These are phyloP conservation scores for Pelargonium myrrhifolium DNA, from an alignment of 441 rosid genomes.

Conservation along the genomic window DNA sequence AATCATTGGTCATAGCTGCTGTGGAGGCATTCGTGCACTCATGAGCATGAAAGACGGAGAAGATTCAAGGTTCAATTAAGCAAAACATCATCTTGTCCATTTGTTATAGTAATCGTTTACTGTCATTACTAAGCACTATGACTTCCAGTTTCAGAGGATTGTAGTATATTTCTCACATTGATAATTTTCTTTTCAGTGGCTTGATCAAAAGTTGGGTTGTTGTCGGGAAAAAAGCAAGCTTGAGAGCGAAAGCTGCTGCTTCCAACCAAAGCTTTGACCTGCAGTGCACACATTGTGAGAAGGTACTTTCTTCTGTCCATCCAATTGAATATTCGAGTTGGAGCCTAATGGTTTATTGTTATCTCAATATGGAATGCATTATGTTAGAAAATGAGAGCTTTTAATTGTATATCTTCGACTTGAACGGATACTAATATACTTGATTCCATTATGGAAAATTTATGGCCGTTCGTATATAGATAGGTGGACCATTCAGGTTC, in stretches of 20 bases:
- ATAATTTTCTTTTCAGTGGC: slow-evolving; percentile 41
- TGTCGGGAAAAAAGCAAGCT: slow-evolving; percentile 67
- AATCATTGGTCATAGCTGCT: slow-evolving; percentile 84
- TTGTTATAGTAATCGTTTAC: background rate
- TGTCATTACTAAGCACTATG: background rate
- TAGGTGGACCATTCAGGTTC: too few species aligned
- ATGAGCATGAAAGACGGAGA: slow-evolving; percentile 74
- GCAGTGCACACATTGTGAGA: slow-evolving; percentile 89
- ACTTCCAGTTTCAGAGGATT: background rate
- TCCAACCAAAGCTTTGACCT: slow-evolving; percentile 63
- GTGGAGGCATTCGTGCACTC: slow-evolving; percentile 93
- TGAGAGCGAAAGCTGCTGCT: slow-evolving; percentile 55
- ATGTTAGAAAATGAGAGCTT: too few species aligned
- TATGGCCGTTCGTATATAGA: too few species aligned
- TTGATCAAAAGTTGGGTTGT: slow-evolving; percentile 76
- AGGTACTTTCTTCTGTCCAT: slow-evolving; percentile 35
- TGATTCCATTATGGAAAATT: too few species aligned
- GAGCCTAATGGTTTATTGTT: background rate
- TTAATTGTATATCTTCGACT: too few species aligned
- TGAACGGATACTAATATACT: too few species aligned
- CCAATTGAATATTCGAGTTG: background rate
- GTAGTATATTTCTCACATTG: slow-evolving; percentile 3
- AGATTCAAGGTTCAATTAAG: slow-evolving; percentile 46
- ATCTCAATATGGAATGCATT: too few species aligned
- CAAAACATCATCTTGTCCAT: background rate